These are phyloP conservation scores for Chlamydomonas sphaeroides DNA, from an alignment of 139 green algal genomes.

Conservation along the genomic window DNA sequence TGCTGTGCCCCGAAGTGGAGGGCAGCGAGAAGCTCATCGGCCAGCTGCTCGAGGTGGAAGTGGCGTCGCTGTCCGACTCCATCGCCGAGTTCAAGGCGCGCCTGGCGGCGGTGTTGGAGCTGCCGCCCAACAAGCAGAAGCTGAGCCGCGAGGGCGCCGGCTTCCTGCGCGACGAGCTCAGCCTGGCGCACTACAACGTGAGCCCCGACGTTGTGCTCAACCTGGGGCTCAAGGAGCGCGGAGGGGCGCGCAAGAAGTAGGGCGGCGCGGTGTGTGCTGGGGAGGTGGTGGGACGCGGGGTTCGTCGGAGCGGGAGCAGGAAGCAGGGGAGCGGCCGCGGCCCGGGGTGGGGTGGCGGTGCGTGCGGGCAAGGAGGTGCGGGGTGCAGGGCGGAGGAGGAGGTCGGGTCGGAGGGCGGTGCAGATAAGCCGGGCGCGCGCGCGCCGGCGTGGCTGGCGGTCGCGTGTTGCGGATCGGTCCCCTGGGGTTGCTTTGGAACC, in stretches of 20 bases:
- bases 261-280: neutral
- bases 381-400: no score
- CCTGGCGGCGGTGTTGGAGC: constrained; percentile 66
- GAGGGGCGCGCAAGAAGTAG: constrained; percentile 76
- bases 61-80: constrained; percentile 63
- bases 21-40: constrained; percentile 79
- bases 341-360: no score
- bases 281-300: no score
- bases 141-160: constrained; percentile 70
- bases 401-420: no score
- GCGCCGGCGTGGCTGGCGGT: no score
- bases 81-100: constrained; percentile 75
- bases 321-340: no score
- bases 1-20: constrained; percentile 69
- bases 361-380: no score
- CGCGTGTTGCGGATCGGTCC: no score
- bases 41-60: constrained; percentile 84
- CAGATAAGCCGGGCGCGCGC: no score
- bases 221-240: constrained; percentile 78
- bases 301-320: no score
- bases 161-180: constrained; percentile 79
- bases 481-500: no score
- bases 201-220: constrained; percentile 66
- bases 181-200: constrained; percentile 90
- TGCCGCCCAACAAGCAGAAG: constrained; percentile 83